Base-by-base conservation (phyloP, 2,329 filamentous ascomycete genomes). In the Arthrinium puccinioides region DNA sequence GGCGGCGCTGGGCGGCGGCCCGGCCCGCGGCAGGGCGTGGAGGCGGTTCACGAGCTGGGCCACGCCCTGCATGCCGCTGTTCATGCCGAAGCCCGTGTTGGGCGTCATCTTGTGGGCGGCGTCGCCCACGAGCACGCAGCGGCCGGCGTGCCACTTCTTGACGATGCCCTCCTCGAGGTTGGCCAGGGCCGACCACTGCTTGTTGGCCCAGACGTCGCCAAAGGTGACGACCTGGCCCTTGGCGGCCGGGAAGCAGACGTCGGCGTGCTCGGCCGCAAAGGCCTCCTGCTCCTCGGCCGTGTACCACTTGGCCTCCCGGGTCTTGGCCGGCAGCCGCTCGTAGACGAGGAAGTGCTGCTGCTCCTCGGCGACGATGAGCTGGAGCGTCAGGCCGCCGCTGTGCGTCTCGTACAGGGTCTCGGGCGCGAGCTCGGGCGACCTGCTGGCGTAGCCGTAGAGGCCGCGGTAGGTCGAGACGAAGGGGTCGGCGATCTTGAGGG, bases 61-160 rank as follows among this genome's bases (percentile, higher is more conserved):
- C 11, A 51, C 44, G 25, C 56, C 53, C 27, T 47, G 38, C 3
- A 59, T 42, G 9, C 53, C 57, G 33, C 49, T 49, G 38, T 61
- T 61, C 23, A 54, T 52, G 3, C 58, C 56, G 4, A 55, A 47
- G 4, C 56, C 58, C 2, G 53, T 47, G 27, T 59, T 54, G 4
- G 58, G 54, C 6, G 57, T 59, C 30, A 60, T 43, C 38, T 62
- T 62, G 33, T 59, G 57, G 13, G 53, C 52, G 5, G 60, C 49
- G 39, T 63, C 60, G 6, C 60, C 59, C 1, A 52, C 53, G 6
- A 62, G 53, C 6, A 61, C 59, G 18, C 59, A 44, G 5, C 58
- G 49, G 13, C 45, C 49, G 39, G 41, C 47, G 15, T 33, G 43
- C 60, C 60, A 62, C 25, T 49, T 46, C 18, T 51, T 41, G 15